These are phyloP conservation scores for Penstemon davidsonii DNA, from an alignment of 257 asterid genomes.

Conservation along the genomic window DNA sequence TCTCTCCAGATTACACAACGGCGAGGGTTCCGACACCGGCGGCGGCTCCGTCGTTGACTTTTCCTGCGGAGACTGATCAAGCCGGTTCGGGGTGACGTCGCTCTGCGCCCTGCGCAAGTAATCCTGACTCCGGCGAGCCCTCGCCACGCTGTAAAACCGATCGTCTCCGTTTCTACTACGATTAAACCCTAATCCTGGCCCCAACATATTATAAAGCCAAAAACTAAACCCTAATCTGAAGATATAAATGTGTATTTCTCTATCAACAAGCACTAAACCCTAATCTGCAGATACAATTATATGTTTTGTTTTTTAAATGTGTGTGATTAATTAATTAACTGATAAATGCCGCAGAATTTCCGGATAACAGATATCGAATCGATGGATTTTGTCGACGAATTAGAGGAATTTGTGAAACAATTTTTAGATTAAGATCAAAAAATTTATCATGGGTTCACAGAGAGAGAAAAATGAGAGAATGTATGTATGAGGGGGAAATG, in stretches of 20 bases:
- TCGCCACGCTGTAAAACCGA: conserved; percentile 77
- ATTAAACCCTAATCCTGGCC: conserved; percentile 83
- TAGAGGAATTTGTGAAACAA: neutral
- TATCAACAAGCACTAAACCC: conserved; percentile 33
- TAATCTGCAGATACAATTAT: neutral
- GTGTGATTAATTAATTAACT: conserved; percentile 15
- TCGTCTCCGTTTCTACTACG: conserved; percentile 80
- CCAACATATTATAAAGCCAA: conserved; percentile 56
- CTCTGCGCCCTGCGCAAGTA: conserved; percentile 66
- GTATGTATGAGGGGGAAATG: too few species aligned
- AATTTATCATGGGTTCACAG: too few species aligned
- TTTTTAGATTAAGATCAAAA: too few species aligned
- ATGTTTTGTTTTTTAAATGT: conserved; percentile 11
- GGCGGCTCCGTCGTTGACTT: conserved; percentile 28
- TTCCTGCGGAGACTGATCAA: conserved; percentile 45
- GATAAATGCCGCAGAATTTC: conserved; percentile 26
- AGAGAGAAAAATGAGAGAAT: too few species aligned
- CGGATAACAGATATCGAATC: conserved; percentile 25
- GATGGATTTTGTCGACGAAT: conserved; percentile 28
- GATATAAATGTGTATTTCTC: conserved; percentile 10
- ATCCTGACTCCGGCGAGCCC: conserved; percentile 70
- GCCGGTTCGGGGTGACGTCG: conserved; percentile 50
- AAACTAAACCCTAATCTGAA: conserved; percentile 14
- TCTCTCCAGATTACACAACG: conserved; percentile 68
- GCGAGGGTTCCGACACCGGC: conserved; percentile 35